Evolutionary conservation across 116 monocot genomes (phyloP).

Genomic region (Phalaenopsis hybrid): DNA sequence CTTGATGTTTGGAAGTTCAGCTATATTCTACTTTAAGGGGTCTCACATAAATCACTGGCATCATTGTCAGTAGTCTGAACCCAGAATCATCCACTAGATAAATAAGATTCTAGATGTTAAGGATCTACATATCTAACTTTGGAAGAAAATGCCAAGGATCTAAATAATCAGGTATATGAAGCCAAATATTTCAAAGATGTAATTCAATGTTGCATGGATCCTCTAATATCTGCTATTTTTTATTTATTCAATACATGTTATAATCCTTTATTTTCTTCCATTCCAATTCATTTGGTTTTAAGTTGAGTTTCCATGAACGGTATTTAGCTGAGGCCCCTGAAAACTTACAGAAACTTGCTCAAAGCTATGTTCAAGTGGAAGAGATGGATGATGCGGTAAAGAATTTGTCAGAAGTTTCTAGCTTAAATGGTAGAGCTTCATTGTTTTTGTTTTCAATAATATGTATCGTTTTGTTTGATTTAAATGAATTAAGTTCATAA

Average conservation of each 20-base stretch:
- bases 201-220: background rate
- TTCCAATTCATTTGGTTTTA: background rate
- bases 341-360: background rate
- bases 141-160: background rate
- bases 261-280: constrained; percentile 1
- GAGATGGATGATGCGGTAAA: background rate
- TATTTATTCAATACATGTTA: background rate
- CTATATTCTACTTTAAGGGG: too few relatives aligned
- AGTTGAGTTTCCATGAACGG: background rate
- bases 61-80: too few relatives aligned
- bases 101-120: too few relatives aligned
- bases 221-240: background rate
- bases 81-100: too few relatives aligned
- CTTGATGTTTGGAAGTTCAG: too few relatives aligned
- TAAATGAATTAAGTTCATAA: background rate
- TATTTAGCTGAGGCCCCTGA: background rate
- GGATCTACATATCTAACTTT: background rate
- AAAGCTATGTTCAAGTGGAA: background rate
- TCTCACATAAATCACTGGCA: too few relatives aligned
- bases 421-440: background rate
- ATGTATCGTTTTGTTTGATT: background rate
- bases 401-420: background rate
- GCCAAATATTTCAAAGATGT: background rate
- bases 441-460: background rate
- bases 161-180: background rate